These are phyloP conservation scores for Colletotrichum scovillei DNA, from an alignment of 2,329 filamentous ascomycete species.

Conservation along the genomic window DNA sequence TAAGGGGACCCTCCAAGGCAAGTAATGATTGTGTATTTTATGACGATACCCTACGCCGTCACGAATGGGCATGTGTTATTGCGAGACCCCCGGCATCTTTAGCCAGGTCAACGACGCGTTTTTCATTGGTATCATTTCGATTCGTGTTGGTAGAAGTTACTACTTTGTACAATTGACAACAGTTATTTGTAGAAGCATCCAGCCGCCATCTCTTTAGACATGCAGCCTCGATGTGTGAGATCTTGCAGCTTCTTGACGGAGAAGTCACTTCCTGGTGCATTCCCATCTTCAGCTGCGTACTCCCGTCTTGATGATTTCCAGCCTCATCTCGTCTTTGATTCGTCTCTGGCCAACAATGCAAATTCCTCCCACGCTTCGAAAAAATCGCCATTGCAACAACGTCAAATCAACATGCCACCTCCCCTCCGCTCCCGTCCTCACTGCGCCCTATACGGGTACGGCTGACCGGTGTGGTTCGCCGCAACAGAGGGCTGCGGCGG, in stretches of 20 bases:
- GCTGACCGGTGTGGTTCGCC: constrained; percentile 48
- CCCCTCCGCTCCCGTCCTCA: constrained; percentile 29
- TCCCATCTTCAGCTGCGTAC: not conserved
- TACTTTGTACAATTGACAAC: constrained; percentile 21
- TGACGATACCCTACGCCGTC: constrained; percentile 17
- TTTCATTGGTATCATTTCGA: constrained; percentile 24
- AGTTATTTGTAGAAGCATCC: constrained; percentile 7
- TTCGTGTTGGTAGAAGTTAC: not conserved
- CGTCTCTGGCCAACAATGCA: constrained; percentile 15
- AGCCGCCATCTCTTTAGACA: constrained; percentile 1
- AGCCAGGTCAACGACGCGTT: constrained; percentile 17
- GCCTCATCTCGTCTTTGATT: constrained; percentile 1
- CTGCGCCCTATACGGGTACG: constrained; percentile 41
- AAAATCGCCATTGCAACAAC: constrained; percentile 23
- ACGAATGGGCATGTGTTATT: not conserved
- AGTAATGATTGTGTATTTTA: not conserved
- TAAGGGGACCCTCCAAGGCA: constrained; percentile 43
- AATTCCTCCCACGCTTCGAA: not conserved
- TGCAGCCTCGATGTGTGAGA: constrained; percentile 9
- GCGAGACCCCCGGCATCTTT: not conserved
- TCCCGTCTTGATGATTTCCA: not conserved
- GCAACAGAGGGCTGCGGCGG: constrained; percentile 43
- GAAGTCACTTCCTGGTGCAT: not conserved
- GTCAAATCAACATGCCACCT: not conserved
- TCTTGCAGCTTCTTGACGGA: not conserved